These are phyloP conservation scores for Ceratobasidium sp. DNA, from an alignment of 1,284 basidiomycete genomes.

Conservation along the genomic window DNA sequence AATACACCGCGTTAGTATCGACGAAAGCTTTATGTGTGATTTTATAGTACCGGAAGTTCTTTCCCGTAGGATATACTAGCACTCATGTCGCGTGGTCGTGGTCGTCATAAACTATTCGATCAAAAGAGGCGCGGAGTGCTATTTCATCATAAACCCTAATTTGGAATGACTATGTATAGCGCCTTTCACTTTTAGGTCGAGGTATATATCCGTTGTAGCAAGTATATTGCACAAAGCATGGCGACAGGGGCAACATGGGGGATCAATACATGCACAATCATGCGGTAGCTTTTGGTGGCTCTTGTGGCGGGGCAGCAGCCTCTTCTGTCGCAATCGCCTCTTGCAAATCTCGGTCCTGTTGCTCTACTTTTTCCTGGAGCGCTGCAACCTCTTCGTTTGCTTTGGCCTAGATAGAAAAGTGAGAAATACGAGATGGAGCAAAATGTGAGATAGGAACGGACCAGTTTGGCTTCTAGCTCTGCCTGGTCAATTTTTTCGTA, in stretches of 20 bases:
- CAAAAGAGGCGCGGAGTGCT: not conserved
- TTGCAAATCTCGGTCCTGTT: conserved; percentile 31
- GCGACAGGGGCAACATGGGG: not conserved
- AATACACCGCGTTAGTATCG: not conserved
- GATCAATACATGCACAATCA: not conserved
- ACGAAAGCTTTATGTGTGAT: not conserved
- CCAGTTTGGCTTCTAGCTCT: conserved; percentile 66
- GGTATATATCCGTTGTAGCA: not conserved
- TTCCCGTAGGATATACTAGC: conserved; percentile 19
- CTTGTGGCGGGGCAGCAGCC: not conserved
- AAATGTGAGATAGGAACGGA: conserved; percentile 50
- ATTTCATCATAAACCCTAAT: conserved; percentile 11
- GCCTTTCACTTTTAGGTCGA: too few relatives aligned
- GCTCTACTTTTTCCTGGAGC: conserved; percentile 50
- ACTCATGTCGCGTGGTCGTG: conserved; percentile 18
- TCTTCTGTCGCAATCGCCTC: conserved; percentile 13
- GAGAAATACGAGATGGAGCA: not conserved
- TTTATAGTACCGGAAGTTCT: conserved; percentile 21
- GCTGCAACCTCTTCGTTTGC: conserved; percentile 59
- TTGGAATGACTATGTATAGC: not conserved
- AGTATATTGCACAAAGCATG: not conserved
- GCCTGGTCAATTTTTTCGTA: conserved; percentile 67
- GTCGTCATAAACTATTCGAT: conserved; percentile 29
- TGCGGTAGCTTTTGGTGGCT: conserved; percentile 21
- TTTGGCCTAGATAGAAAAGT: conserved; percentile 52